These are phyloP conservation scores for Chenopodium suecicum DNA, from an alignment of 148 eudicot genomes.

Conservation along the genomic window DNA sequence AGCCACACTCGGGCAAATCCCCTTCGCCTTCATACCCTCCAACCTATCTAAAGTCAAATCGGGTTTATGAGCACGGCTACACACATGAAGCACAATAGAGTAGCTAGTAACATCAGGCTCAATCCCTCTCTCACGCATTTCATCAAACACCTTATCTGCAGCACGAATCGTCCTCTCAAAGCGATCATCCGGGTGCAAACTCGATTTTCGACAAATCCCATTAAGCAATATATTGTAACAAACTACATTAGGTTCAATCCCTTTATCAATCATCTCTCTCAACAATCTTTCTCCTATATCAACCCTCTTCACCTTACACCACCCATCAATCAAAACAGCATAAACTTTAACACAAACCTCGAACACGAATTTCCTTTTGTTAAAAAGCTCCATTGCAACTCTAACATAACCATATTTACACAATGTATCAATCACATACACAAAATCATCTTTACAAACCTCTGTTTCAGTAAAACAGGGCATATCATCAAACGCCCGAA, in stretches of 20 bases:
- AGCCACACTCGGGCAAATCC: slow-evolving; percentile 70
- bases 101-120: slow-evolving; percentile 93
- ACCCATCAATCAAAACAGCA: slow-evolving; percentile 77
- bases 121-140: slow-evolving; percentile 77
- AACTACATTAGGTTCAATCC: slow-evolving; percentile 77
- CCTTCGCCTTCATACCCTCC: slow-evolving; percentile 63
- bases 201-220: slow-evolving; percentile 83
- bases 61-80: slow-evolving; percentile 88
- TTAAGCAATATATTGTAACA: slow-evolving; percentile 77
- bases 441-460: slow-evolving; percentile 27
- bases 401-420: slow-evolving; percentile 80
- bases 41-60: slow-evolving; percentile 65
- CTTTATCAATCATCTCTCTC: slow-evolving; percentile 69
- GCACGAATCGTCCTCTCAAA: slow-evolving; percentile 66
- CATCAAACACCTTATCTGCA: slow-evolving; percentile 77
- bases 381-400: slow-evolving; percentile 77
- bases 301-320: slow-evolving; percentile 70
- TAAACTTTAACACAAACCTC: slow-evolving; percentile 53
- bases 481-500: slow-evolving; percentile 82
- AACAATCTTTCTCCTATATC: slow-evolving; percentile 67
- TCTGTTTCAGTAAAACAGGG: slow-evolving; percentile 42
- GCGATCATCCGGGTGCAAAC: slow-evolving; percentile 79
- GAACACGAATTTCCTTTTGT: slow-evolving; percentile 46
- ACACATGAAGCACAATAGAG: slow-evolving; percentile 86
- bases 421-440: slow-evolving; percentile 72